These are phyloP conservation scores for Hypoxylon rubiginosum DNA, from an alignment of 2,329 filamentous ascomycete species.

Conservation along the genomic window DNA sequence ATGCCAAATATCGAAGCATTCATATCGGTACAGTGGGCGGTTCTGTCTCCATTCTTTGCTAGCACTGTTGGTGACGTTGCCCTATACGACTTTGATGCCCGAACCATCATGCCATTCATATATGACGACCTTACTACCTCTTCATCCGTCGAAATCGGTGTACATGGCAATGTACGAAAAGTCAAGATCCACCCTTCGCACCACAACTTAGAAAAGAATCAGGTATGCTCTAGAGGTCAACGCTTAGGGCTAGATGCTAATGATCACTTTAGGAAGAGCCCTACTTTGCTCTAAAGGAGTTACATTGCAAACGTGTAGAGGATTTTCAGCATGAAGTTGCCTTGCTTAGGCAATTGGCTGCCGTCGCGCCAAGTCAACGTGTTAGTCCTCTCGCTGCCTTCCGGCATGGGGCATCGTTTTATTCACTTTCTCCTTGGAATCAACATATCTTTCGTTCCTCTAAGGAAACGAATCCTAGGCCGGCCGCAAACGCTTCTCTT, in stretches of 20 bases:
- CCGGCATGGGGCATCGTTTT: constrained; percentile 23
- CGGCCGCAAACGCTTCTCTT: neutral
- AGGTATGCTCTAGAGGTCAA: constrained; percentile 9
- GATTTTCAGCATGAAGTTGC: constrained; percentile 33
- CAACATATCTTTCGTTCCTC: constrained; percentile 22
- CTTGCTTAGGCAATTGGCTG: constrained; percentile 16
- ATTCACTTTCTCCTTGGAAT: constrained; percentile 39
- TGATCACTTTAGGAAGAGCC: constrained; percentile 17
- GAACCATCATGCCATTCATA: constrained; percentile 17
- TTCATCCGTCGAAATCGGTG: constrained; percentile 3
- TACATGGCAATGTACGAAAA: constrained; percentile 10
- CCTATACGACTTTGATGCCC: constrained; percentile 19
- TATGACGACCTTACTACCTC: neutral
- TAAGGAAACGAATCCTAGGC: constrained; percentile 24
- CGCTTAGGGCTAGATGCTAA: neutral
- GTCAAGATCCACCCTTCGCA: constrained; percentile 29
- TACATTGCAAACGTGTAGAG: constrained; percentile 11
- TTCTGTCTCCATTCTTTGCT: constrained; percentile 26
- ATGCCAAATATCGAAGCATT: constrained; percentile 14
- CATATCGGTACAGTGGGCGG: constrained; percentile 27
- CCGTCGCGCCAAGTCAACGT: constrained; percentile 14
- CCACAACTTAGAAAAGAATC: constrained; percentile 12
- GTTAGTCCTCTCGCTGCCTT: constrained; percentile 33
- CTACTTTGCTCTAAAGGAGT: constrained; percentile 27
- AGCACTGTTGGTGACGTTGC: constrained; percentile 8